Base-by-base conservation (phyloP, 1,284 basidiomycete species). In the Microbotryum scabiosae region DNA sequence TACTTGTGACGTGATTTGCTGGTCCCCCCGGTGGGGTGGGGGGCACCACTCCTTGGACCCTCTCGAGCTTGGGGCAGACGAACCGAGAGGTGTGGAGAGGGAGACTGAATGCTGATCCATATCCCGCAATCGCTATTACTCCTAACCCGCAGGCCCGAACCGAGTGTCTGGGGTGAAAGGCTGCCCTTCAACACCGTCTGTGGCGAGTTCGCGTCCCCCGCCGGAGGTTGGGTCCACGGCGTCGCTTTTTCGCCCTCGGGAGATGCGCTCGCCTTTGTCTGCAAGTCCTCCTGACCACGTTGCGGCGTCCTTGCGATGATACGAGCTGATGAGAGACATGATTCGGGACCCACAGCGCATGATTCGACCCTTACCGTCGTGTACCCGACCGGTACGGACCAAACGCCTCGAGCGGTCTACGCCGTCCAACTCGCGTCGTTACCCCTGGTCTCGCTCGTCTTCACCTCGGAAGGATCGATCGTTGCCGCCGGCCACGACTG, bases 401-500 rank as follows among this genome's bases (percentile, higher is more conserved):
- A 71, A 32, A 59, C 75, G 2, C 78, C 78, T 9, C 69, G 73
- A 20, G 80, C 82, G 2, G 75, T 88, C 53, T 81, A 85, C 75
- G 85, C 79, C 52, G 84, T 97, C 75, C 84, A 85, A 69, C 82
- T 85, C 67, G 80, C 84, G 41, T 84, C 85, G 1, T 79, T 97
- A 30, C 93, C 92, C 0, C 82, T 86, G 70, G 80, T 92, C 58
- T 85, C 88, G 25, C 82, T 97, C 43, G 79, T 85, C 14, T 99
- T 91, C 84, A 86, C 85, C 1, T 81, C 84, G 30, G 92, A 97
- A 75, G 81, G 85, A 60, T 77, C 82, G 10, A 76, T 97, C 67
- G 82, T 98, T 43, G 92, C 90, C 0, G 96, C 92, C 0, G 96
- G 96, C 0, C 94, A 99, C 76, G 96, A 98, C 74, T 98, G 96